These are phyloP conservation scores for Apostasia shenzhenica DNA, from an alignment of 106 monocot species.

Conservation along the genomic window DNA sequence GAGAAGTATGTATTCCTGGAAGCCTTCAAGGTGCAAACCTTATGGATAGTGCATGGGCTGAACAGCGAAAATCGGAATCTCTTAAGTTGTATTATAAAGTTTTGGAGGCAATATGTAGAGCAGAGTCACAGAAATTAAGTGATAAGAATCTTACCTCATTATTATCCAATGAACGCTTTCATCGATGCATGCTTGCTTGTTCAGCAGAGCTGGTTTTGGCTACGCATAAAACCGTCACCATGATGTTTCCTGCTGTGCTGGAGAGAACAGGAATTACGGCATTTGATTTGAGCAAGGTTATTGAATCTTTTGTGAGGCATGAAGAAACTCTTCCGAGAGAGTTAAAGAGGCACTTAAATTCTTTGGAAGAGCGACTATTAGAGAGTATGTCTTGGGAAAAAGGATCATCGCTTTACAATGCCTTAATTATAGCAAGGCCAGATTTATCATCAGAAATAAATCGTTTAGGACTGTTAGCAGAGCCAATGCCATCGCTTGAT, in stretches of 20 bases:
- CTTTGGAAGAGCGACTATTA: slow-evolving; percentile 79
- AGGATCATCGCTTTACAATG: slow-evolving; percentile 93
- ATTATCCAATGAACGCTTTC: slow-evolving; percentile 83
- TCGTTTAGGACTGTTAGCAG: slow-evolving; percentile 63
- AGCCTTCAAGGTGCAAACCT: slow-evolving; percentile 43
- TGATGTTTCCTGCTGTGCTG: slow-evolving; percentile 93
- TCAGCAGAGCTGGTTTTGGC: slow-evolving; percentile 90
- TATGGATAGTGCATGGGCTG: slow-evolving; percentile 82
- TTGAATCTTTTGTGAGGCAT: slow-evolving; percentile 90
- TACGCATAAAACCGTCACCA: slow-evolving; percentile 86
- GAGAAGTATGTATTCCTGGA: slow-evolving; percentile 42
- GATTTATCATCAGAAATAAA: slow-evolving; percentile 60
- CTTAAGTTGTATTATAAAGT: slow-evolving; percentile 86
- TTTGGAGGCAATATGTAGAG: slow-evolving; percentile 80
- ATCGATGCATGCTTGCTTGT: slow-evolving; percentile 96
- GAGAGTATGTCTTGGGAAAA: slow-evolving; percentile 92
- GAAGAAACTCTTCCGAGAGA: slow-evolving; percentile 99
- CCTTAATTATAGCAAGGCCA: slow-evolving; percentile 79
- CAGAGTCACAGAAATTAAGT: slow-evolving; percentile 60
- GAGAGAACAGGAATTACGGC: slow-evolving; percentile 89
- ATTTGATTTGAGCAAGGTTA: slow-evolving; percentile 96
- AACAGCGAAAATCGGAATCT: slow-evolving; percentile 81
- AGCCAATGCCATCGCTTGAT: slow-evolving; percentile 97
- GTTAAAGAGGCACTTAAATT: slow-evolving; percentile 90
- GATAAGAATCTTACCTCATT: slow-evolving; percentile 69